Base-by-base conservation (phyloP, 2,329 filamentous ascomycete genomes). In the Fusarium heterosporum region DNA sequence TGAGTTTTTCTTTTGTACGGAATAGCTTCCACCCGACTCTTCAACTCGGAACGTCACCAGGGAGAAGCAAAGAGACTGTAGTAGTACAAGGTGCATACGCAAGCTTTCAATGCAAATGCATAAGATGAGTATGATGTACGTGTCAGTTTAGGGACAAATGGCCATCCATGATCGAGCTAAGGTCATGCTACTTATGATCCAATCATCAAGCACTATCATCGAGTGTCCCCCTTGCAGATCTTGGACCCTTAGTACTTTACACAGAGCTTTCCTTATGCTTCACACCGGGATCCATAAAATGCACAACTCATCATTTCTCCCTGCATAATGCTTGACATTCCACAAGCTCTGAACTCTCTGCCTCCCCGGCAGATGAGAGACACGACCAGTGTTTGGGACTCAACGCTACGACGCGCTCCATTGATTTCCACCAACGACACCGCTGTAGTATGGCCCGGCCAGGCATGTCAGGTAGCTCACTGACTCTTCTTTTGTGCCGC, bases 341-440 rank as follows among this genome's bases (percentile, higher is more conserved):
- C 58, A 65, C 62, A 69, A 48, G 54, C 49, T 43, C 52, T 53
- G 50, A 54, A 54, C 53, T 60, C 57, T 17, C 41, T 53, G 40
- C 19, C 52, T 53, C 66, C 58, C 67, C 59, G 65, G 71, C 66
- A 73, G 63, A 73, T 68, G 63, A 71, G 69, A 64, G 66, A 71
- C 66, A 68, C 49, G 47, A 41, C 63, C 46, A 70, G 62, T 58
- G 68, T 71, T 72, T 72, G 54, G 66, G 59, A 69, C 43, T 58
- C 25, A 54, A 58, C 69, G 67, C 70, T 72, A 72, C 68, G 51
- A 72, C 56, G 53, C 46, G 32, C 49, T 40, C 64, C 54, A 41
- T 54, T 43, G 40, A 64, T 58, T 62, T 58, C 53, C 60, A 65
- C 63, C 61, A 55, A 65, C 64, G 47, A 51, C 55, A 38, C 56